Evolutionary conservation across 2,329 filamentous ascomycete genomes (phyloP).

Genomic region (Elsinoe australis): DNA sequence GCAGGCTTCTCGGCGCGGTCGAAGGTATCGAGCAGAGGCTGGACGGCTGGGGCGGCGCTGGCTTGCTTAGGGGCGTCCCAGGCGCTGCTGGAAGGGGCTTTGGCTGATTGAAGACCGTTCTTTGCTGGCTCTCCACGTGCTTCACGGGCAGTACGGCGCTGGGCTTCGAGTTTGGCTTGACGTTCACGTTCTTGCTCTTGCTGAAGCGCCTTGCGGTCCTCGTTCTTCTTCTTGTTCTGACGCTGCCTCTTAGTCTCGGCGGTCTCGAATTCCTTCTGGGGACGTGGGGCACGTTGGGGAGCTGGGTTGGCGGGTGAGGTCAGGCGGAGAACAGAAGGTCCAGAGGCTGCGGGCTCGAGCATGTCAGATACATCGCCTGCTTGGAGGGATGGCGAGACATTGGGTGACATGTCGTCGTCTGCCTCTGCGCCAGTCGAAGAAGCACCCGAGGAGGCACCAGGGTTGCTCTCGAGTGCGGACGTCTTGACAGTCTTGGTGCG

Average conservation of each 20-base stretch:
- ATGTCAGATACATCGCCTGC: slow-evolving; percentile 77
- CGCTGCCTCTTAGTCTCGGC: slow-evolving; percentile 90
- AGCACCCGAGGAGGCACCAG: slow-evolving; percentile 49
- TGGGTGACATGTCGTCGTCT: slow-evolving; percentile 70
- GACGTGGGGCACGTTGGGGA: slow-evolving; percentile 50
- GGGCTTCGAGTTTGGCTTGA: slow-evolving; percentile 68
- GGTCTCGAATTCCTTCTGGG: slow-evolving; percentile 54
- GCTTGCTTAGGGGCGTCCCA: slow-evolving; percentile 43
- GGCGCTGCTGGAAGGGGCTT: slow-evolving; percentile 45
- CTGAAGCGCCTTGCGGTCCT: slow-evolving; percentile 65
- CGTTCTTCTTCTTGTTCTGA: slow-evolving; percentile 82
- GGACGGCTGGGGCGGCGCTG: slow-evolving; percentile 20
- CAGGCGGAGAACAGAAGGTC: slow-evolving; percentile 69
- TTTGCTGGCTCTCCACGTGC: slow-evolving; percentile 75
- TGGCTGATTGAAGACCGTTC: slow-evolving; percentile 56
- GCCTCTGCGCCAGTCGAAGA: slow-evolving; percentile 67
- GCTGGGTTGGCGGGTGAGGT: slow-evolving; percentile 56
- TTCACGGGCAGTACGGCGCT: slow-evolving; percentile 72
- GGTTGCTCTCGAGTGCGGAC: slow-evolving; percentile 33
- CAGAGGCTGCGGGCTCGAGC: slow-evolving; percentile 65
- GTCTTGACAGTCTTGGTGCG: slow-evolving; percentile 62
- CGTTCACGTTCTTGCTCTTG: slow-evolving; percentile 74
- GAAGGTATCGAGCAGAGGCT: slow-evolving; percentile 44
- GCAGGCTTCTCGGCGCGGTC: slow-evolving; percentile 35
- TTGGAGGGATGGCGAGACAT: slow-evolving; percentile 55